Evolutionary conservation across 2,329 filamentous ascomycete genomes (phyloP).

Genomic region (Exserohilum turcica): DNA sequence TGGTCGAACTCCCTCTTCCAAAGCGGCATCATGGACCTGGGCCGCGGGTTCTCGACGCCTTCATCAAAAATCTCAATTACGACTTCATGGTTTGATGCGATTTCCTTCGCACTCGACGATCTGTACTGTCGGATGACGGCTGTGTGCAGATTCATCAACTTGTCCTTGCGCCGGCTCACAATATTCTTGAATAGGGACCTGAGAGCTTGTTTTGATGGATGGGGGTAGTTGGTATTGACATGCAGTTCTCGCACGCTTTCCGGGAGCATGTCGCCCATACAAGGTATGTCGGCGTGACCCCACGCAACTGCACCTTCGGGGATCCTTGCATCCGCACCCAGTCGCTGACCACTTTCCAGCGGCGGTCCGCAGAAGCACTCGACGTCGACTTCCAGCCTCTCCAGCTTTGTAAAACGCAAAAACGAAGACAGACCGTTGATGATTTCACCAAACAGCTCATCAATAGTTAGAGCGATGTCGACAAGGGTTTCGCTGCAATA

Average conservation of each 20-base stretch:
- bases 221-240: slow-evolving; percentile 38
- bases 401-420: slow-evolving; percentile 29
- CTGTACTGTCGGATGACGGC: slow-evolving; percentile 37
- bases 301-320: slow-evolving; percentile 32
- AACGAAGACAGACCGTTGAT: slow-evolving; percentile 42
- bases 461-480: slow-evolving; percentile 42
- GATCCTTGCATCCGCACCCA: slow-evolving; percentile 22
- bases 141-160: slow-evolving; percentile 23
- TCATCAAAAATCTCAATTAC: slow-evolving; percentile 33
- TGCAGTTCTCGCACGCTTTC: slow-evolving; percentile 34
- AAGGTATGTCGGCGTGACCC: slow-evolving; percentile 40
- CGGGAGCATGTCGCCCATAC: slow-evolving; percentile 44
- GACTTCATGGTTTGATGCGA: slow-evolving; percentile 23
- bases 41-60: slow-evolving; percentile 11
- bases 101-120: slow-evolving; percentile 18
- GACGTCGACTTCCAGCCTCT: slow-evolving; percentile 39
- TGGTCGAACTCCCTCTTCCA: slow-evolving; percentile 42
- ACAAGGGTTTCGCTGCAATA: slow-evolving; percentile 31
- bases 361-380: slow-evolving; percentile 42
- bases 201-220: slow-evolving; percentile 29
- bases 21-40: slow-evolving; percentile 37
- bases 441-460: slow-evolving; percentile 37
- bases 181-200: slow-evolving; percentile 40
- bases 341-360: slow-evolving; percentile 40
- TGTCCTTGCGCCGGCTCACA: slow-evolving; percentile 24